Conservation (phyloP, 495 filamentous ascomycete genomes). For the Aspergillus leporis region DNA sequence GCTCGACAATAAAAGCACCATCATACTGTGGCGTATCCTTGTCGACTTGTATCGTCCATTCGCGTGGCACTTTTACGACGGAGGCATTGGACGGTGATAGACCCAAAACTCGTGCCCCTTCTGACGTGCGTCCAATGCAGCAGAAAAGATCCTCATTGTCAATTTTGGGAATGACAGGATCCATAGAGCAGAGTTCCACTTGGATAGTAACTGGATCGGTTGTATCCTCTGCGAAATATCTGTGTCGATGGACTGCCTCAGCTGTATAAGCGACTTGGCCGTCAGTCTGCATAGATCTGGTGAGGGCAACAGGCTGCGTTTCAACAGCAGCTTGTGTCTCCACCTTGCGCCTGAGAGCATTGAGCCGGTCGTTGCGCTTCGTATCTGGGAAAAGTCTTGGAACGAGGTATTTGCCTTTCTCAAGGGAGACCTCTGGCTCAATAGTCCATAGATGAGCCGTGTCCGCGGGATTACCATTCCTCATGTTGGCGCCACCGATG, state of each 20-base stretch:
- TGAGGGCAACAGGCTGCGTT: background rate
- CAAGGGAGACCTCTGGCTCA: conserved; percentile 29
- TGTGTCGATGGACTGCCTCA: background rate
- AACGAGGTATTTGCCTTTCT: conserved; percentile 21
- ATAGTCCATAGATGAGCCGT: conserved; percentile 21
- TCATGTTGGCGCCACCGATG: background rate
- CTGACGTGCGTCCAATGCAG: background rate
- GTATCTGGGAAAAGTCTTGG: conserved; percentile 21
- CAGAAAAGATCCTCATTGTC: background rate
- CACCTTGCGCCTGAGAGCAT: conserved; percentile 18
- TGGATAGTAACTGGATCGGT: too few species aligned
- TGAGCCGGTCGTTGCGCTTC: conserved; percentile 29
- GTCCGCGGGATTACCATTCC: background rate
- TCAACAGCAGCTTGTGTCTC: conserved; percentile 17
- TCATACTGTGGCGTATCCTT: too few species aligned
- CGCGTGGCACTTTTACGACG: background rate
- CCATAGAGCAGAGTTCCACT: background rate
- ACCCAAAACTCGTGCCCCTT: background rate
- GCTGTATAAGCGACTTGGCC: background rate
- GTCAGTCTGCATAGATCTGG: background rate
- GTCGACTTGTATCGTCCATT: background rate
- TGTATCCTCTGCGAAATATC: too few species aligned
- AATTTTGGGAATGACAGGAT: background rate
- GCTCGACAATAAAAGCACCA: too few species aligned
- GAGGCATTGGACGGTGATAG: background rate